Base-by-base conservation (phyloP, 1,139 yeast genomes). In the Blastobotrys elegans region DNA sequence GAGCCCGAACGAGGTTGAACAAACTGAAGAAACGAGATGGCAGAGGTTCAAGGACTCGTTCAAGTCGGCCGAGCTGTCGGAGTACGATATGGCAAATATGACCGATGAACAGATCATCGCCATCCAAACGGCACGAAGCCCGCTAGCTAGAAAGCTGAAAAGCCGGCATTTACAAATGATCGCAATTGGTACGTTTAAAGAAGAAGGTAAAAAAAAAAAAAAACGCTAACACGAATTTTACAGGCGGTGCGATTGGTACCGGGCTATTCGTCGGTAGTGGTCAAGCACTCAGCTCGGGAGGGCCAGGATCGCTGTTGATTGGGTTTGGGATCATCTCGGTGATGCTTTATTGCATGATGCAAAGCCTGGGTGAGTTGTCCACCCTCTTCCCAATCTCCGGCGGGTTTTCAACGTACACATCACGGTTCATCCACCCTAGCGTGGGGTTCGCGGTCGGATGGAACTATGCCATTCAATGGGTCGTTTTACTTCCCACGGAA, bases 191-290 rank as follows among this genome's bases (percentile, higher is more conserved):
- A 94, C 16, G n/a, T n/a, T n/a, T n/a, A n/a, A n/a, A n/a, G n/a
- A n/a, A n/a, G n/a, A n/a, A n/a, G n/a, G n/a, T n/a, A n/a, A n/a
- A n/a, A n/a, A n/a, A n/a, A n/a, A n/a, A n/a, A n/a, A n/a, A n/a
- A n/a, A n/a, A n/a, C n/a, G n/a, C n/a, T n/a, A n/a, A n/a, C n/a
- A n/a, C n/a, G n/a, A n/a, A n/a, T n/a, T n/a, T n/a, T n/a, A n/a
- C n/a, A n/a, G n/a, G 94, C 17, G 86, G 94, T 18, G 83, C 90
- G 55, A 83, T 87, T 49, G 96, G 96, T 67, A 81, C 87, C 0
- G 88, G 88, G 37, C 67, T 82, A 53, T 79, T 82, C 56, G 82
- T 87, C 37, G 95, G 95, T 50, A 76, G 84, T 22, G 95, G 94
- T 43, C 68, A 73, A 17, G 77, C 89, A 1, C 70, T 86, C 56